These are phyloP conservation scores for Candida ulmi DNA, from an alignment of 805 yeast species.

Conservation along the genomic window DNA sequence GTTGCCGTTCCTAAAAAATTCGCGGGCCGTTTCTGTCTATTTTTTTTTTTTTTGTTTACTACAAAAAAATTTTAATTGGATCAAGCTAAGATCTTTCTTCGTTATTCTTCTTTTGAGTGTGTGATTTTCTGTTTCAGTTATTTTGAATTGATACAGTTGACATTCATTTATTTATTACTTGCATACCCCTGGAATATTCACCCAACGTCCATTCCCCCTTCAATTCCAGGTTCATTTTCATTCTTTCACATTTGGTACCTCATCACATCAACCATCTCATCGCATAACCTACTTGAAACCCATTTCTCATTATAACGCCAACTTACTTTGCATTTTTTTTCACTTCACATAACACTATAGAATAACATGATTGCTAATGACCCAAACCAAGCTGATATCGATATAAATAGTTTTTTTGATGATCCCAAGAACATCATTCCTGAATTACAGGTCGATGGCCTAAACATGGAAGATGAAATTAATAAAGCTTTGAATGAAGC, in stretches of 20 bases:
- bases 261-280: neutral
- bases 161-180: no score
- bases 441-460: constrained; percentile 4
- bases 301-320: no score
- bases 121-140: neutral
- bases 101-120: no score
- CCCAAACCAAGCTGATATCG: constrained; percentile 6
- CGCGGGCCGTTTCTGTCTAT: neutral
- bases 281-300: neutral
- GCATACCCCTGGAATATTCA: no score
- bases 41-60: neutral
- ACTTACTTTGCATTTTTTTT: no score
- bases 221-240: no score
- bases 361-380: neutral
- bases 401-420: constrained; percentile 9
- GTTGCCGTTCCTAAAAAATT: neutral
- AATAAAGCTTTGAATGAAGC: constrained; percentile 19
- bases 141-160: neutral
- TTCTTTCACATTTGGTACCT: neutral
- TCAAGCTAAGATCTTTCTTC: neutral
- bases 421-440: constrained; percentile 4
- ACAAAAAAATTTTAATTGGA: neutral
- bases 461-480: constrained; percentile 25
- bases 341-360: neutral
- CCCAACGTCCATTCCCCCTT: no score